Percentiles rank a stretch among this genome's conserved stretches.
phyloP scores from a whole-genome alignment of 371 early-diverging fungal species.

The Nematocida sp. region DNA sequence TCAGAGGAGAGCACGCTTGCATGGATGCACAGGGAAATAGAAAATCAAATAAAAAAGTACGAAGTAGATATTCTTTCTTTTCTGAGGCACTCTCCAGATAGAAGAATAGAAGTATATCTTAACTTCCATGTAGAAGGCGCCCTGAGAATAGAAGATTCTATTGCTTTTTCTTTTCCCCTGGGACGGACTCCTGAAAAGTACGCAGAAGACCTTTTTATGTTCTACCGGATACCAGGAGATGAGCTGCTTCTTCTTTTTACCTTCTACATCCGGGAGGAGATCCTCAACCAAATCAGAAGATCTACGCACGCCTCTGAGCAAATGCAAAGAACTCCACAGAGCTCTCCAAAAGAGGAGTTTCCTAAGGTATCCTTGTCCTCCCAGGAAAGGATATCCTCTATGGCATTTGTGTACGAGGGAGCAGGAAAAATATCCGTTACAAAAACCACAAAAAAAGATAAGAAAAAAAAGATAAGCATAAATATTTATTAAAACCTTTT shows the following conservation, averaged over 20 bases:
- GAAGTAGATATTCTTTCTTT: slow-evolving; percentile 15
- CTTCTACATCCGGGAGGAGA: slow-evolving; percentile 42
- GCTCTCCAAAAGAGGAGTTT: neutral
- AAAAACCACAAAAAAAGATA: slow-evolving; percentile 12
- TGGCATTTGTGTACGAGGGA: slow-evolving; percentile 3
- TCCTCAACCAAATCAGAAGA: neutral
- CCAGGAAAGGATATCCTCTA: neutral
- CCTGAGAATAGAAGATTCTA: slow-evolving; percentile 17
- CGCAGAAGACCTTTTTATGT: slow-evolving; percentile 32
- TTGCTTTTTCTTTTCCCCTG: slow-evolving; percentile 23
- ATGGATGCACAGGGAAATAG: slow-evolving; percentile 18
- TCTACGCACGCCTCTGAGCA: neutral
- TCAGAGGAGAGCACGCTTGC: neutral
- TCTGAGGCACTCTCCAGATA: neutral
- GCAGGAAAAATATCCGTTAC: neutral
- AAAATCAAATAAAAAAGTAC: slow-evolving; percentile 26
- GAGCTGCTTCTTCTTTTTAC: slow-evolving; percentile 17
- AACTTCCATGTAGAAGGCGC: slow-evolving; percentile 24
- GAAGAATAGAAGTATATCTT: neutral
- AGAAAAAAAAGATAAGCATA: slow-evolving; percentile 22
- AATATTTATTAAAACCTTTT: neutral
- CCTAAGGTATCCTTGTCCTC: neutral
- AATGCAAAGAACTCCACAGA: neutral
- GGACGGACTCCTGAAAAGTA: slow-evolving; percentile 41
- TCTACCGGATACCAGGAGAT: slow-evolving; percentile 15